phyloP scores from a whole-genome alignment of 176 grass and related monocot species.

The Bromus sterilis region DNA sequence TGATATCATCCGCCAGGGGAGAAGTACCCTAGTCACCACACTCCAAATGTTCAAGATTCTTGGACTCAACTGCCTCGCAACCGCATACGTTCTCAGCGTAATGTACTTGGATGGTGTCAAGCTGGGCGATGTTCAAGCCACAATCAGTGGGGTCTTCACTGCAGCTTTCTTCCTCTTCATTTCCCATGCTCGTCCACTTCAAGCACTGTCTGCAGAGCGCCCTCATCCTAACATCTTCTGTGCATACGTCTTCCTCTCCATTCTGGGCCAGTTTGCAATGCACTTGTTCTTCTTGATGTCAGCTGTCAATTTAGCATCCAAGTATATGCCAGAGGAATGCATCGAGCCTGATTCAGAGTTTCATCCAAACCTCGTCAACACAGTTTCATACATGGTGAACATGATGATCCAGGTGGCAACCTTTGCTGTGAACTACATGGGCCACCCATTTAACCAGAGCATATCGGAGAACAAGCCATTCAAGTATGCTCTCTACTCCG shows the following conservation, averaged over 20 bases:
- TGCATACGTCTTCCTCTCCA: conserved; percentile 82
- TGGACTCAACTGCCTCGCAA: conserved; percentile 95
- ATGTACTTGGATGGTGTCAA: conserved; percentile 99
- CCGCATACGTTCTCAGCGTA: conserved; percentile 94
- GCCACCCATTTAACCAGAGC: conserved; percentile 88
- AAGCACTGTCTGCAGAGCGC: conserved; percentile 66
- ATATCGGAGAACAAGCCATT: conserved; percentile 97
- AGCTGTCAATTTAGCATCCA: conserved; percentile 80
- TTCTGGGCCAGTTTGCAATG: conserved; percentile 96
- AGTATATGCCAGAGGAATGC: conserved; percentile 95
- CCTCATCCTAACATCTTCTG: conserved; percentile 97
- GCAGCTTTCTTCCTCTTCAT: conserved; percentile 99
- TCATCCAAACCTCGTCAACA: conserved; percentile 97
- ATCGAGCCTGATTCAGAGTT: conserved; percentile 90
- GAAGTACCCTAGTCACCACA: conserved; percentile 93
- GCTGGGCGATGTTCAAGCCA: conserved; percentile 93
- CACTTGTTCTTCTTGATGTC: conserved; percentile 81
- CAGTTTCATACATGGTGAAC: conserved; percentile 99
- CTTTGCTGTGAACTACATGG: conserved; percentile 99
- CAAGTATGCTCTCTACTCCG: conserved; percentile 73
- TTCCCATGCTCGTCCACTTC: conserved; percentile 87
- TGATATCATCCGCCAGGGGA: conserved; percentile 92
- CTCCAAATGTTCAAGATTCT: conserved; percentile 99
- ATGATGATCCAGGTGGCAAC: conserved; percentile 99
- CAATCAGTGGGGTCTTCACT: conserved; percentile 92